Conservation (phyloP, 768 basidiomycete genomes). For the Suillus variegatus region DNA sequence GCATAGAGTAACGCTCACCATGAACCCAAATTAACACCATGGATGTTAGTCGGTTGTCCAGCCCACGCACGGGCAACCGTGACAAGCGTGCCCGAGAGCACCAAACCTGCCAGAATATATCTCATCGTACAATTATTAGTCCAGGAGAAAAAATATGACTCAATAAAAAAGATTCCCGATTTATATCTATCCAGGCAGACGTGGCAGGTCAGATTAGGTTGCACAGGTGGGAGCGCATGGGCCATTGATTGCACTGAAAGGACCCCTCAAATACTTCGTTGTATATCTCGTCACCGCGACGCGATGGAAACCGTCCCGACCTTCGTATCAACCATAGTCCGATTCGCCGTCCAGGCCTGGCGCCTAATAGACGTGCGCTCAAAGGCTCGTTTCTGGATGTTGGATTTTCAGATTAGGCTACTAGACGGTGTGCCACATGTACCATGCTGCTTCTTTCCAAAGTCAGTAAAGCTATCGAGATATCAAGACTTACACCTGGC, state of each 20-base stretch:
- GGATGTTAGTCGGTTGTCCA: slow-evolving; percentile 45
- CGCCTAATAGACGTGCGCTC: not conserved
- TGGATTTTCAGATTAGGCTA: no score
- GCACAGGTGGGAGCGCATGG: not conserved
- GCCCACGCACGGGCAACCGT: slow-evolving; percentile 17
- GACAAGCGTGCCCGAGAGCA: slow-evolving; percentile 18
- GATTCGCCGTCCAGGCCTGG: not conserved
- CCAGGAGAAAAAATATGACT: not conserved
- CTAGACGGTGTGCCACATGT: not conserved
- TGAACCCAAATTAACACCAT: slow-evolving; percentile 72
- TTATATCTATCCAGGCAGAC: not conserved
- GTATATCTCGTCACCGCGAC: not conserved
- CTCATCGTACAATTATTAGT: slow-evolving; percentile 16
- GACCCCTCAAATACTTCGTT: not conserved
- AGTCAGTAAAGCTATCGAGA: not conserved
- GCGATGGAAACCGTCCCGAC: not conserved
- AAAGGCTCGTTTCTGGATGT: no score
- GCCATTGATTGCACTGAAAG: not conserved
- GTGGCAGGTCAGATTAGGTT: not conserved
- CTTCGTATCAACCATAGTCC: not conserved
- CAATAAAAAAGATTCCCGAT: not conserved
- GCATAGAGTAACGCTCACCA: slow-evolving; percentile 40
- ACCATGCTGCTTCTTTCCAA: not conserved
- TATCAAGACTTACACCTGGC: not conserved
- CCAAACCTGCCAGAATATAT: slow-evolving; percentile 14